phyloP scores from a whole-genome alignment of 148 eudicot genomes.

The Arbutus unedo region DNA sequence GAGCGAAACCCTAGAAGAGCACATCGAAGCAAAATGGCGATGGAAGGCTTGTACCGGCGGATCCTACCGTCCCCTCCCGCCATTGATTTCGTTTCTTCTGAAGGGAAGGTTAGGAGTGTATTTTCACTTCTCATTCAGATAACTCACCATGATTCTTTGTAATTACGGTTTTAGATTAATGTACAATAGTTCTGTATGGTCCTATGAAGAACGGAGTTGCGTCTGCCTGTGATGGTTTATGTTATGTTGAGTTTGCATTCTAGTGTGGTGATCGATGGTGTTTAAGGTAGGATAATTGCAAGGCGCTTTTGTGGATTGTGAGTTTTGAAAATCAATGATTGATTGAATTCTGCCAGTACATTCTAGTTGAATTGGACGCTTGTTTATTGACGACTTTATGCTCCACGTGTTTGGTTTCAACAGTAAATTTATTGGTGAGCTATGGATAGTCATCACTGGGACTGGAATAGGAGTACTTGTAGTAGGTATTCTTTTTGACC shows the following conservation, averaged over 20 bases:
- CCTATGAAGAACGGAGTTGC: background rate
- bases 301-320: background rate
- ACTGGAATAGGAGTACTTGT: background rate
- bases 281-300: background rate
- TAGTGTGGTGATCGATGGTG: background rate
- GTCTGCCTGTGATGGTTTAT: background rate
- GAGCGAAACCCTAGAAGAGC: background rate
- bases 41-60: slow-evolving; percentile 73
- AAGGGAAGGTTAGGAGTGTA: slow-evolving; percentile 57
- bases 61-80: slow-evolving; percentile 91
- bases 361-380: background rate
- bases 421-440: background rate
- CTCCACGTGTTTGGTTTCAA: background rate
- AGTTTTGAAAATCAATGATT: background rate
- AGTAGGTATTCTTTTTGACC: background rate
- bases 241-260: background rate
- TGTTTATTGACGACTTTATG: background rate
- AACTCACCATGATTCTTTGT: background rate
- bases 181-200: background rate
- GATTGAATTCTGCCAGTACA: background rate
- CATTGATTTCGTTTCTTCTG: slow-evolving; percentile 67
- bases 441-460: background rate
- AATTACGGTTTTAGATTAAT: slow-evolving; percentile 6
- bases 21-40: slow-evolving; percentile 42
- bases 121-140: background rate